Base-by-base conservation (phyloP, 768 basidiomycete genomes). In the Sporobolomyces phaffii region DNA sequence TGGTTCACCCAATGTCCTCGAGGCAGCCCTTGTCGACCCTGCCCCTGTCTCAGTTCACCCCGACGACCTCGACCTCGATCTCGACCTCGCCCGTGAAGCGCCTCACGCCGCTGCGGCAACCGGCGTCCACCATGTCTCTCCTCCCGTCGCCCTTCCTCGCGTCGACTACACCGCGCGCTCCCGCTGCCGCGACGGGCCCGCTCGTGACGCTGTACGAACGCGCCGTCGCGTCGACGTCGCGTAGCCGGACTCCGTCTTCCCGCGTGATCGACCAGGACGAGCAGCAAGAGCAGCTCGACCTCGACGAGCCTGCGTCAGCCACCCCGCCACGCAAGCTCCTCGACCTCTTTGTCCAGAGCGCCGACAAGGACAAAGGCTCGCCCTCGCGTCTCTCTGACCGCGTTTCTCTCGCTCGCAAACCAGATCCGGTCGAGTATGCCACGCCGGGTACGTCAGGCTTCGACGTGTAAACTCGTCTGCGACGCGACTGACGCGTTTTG, bases 291-390 rank as follows among this genome's bases (percentile, higher is more conserved):
- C 40, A 15, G 24, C n/a, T 41, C 36, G 33, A 26, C 17, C 51
- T 33, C 29, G 67, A 60, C 51, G 67, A 60, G n/a, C 15, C 31
- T 1, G 24, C 31, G 5, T 0, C 2, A 9, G 13, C 56, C 10
- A 58, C 48, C 10, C 40, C 61, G 28, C 68, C 68, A 24, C 41
- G 44, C 28, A 28, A 62, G 41, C 52, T 69, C 14, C 31, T 69
- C 38, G 68, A 69, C 40, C 24, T 54, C 14, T 69, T 69, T 34
- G 22, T 56, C 6, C 47, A 50, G 40, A 26, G 36, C n/a, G 57
- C 48, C 22, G 33, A 31, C 29, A 53, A 28, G 31, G 26, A 28
- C 36, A 45, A 20, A 44, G 29, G 31, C 14, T 29, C 40, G 11
- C 28, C 26, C 5, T 31, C 31, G 28, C 43, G 44, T 29, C 20